Conservation (phyloP, 495 filamentous ascomycete genomes). For the Cetradonia linearis region DNA sequence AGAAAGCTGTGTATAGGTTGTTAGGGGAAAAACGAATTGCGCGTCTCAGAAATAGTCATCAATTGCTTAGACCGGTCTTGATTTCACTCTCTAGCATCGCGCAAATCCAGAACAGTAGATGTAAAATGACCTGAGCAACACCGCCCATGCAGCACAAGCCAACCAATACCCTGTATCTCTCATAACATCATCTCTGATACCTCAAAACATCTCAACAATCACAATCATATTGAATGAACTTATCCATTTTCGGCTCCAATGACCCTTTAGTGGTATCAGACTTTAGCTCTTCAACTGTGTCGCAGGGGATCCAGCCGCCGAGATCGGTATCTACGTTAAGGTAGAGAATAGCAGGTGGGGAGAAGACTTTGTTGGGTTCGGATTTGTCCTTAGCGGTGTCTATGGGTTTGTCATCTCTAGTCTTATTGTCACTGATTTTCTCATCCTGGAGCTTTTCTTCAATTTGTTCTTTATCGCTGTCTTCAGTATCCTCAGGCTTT, state of each 20-base stretch:
- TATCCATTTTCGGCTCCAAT: constrained; percentile 16
- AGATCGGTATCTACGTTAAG: constrained; percentile 2
- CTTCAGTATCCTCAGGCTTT: background rate
- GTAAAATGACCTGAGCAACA: too few species aligned
- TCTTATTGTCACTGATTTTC: background rate
- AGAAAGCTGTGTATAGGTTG: too few species aligned
- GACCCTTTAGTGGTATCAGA: constrained; percentile 5
- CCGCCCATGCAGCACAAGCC: too few species aligned
- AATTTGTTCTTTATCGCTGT: background rate
- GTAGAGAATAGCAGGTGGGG: constrained; percentile 5
- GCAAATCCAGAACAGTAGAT: too few species aligned
- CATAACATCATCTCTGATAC: background rate
- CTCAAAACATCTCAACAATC: background rate
- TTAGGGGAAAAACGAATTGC: too few species aligned
- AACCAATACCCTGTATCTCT: background rate
- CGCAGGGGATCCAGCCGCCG: constrained; percentile 8
- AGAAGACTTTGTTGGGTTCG: background rate
- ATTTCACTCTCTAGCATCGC: too few species aligned
- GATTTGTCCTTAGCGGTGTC: background rate
- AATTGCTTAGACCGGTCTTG: too few species aligned
- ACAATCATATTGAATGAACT: constrained; percentile 17
- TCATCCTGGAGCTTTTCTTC: background rate
- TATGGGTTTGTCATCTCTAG: background rate
- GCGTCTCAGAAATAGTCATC: too few species aligned
- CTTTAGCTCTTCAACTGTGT: constrained; percentile 4